Evolutionary conservation across 179 eudicot genomes (phyloP).

Genomic region (Vitellaria paradoxa): DNA sequence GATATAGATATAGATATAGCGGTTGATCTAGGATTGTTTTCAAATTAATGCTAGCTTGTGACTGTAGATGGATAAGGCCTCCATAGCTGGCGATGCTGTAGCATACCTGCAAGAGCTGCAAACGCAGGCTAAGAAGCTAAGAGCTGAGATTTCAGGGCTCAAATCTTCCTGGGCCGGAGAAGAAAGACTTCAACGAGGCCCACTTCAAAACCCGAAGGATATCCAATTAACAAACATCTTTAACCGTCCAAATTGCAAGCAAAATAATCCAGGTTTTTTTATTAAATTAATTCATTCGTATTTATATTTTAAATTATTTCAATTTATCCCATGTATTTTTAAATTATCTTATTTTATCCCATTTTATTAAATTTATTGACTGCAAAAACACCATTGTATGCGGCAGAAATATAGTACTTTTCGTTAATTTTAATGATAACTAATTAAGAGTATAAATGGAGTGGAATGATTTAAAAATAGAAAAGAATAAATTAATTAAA

Average conservation of each 20-base stretch:
- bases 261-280: constrained; percentile 49
- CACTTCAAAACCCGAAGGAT: constrained; percentile 19
- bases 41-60: background rate
- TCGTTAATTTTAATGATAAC: no score
- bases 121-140: constrained; percentile 60
- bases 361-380: no score
- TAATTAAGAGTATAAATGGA: no score
- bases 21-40: no score
- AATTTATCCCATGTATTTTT: no score
- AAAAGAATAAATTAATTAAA: no score
- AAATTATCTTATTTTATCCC: no score
- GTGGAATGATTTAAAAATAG: no score
- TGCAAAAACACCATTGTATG: no score
- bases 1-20: no score
- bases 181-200: constrained; percentile 24
- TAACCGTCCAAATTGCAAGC: constrained; percentile 32
- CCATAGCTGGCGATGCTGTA: constrained; percentile 88
- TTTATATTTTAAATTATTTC: no score
- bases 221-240: constrained; percentile 14
- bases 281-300: background rate
- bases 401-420: no score
- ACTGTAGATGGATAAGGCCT: constrained; percentile 90
- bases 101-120: constrained; percentile 72
- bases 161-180: constrained; percentile 41
- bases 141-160: constrained; percentile 51